Conservation (phyloP, 768 basidiomycete genomes). For the Lactarius sp. region DNA sequence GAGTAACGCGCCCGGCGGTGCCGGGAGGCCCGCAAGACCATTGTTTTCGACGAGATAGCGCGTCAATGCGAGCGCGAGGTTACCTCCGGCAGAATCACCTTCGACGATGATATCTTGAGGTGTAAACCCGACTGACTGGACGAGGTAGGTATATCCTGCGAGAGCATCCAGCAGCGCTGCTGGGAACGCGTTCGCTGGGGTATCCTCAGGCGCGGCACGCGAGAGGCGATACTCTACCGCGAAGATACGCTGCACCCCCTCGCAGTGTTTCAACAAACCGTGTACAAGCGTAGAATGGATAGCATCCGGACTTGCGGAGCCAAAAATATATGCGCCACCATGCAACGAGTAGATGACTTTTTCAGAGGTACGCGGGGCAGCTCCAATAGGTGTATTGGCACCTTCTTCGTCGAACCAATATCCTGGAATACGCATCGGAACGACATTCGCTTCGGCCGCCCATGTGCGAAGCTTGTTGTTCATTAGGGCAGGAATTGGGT, state of each 20-base stretch:
- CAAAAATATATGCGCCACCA: constrained; percentile 18
- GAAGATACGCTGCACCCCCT: constrained; percentile 9
- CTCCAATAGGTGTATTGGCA: constrained; percentile 1
- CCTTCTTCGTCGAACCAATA: constrained; percentile 23
- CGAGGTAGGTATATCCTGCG: background rate
- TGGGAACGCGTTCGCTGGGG: background rate
- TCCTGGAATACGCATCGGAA: constrained; percentile 19
- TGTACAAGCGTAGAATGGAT: background rate
- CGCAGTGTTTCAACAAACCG: constrained; percentile 12
- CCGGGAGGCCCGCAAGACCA: background rate
- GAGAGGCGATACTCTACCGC: constrained; percentile 24
- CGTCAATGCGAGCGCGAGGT: background rate
- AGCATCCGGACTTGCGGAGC: constrained; percentile 7
- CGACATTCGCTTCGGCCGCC: constrained; percentile 22
- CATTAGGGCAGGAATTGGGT: constrained; percentile 12
- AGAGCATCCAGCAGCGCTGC: background rate
- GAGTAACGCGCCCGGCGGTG: background rate
- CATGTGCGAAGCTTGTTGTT: constrained; percentile 11
- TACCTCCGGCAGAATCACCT: background rate
- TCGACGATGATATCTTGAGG: background rate
- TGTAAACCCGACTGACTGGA: background rate
- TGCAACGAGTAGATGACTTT: constrained; percentile 21
- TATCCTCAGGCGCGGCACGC: background rate
- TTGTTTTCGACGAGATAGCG: background rate
- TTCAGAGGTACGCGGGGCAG: constrained; percentile 2